These are phyloP conservation scores for Davidsoniella neocaledoniae DNA, from an alignment of 2,329 filamentous ascomycete genomes.

Conservation along the genomic window DNA sequence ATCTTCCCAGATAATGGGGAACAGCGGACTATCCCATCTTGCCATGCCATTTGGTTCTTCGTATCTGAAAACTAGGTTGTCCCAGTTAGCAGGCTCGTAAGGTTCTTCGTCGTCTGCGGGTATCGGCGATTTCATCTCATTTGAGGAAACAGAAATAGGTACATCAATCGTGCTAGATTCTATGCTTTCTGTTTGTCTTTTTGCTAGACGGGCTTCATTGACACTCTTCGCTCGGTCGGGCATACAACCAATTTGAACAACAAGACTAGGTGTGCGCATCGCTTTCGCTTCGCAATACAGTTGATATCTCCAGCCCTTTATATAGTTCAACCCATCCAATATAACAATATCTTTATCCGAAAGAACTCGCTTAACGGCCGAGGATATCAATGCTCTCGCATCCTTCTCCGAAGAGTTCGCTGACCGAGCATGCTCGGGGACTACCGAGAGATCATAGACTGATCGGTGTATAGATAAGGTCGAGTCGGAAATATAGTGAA, in stretches of 20 bases:
- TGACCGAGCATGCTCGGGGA: conserved; percentile 45
- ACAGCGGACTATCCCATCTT: conserved; percentile 70
- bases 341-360: conserved; percentile 60
- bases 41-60: conserved; percentile 78
- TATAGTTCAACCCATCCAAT: conserved; percentile 69
- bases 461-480: conserved; percentile 49
- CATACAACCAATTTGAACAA: conserved; percentile 47
- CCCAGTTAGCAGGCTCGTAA: conserved; percentile 46
- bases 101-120: conserved; percentile 20
- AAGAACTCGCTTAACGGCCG: conserved; percentile 60
- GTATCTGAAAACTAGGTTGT: conserved; percentile 66
- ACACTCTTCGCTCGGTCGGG: conserved; percentile 35
- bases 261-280: conserved; percentile 55
- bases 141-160: no score
- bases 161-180: not conserved
- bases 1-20: conserved; percentile 64
- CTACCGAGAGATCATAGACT: conserved; percentile 47
- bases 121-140: conserved; percentile 10
- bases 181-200: not conserved
- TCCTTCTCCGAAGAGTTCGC: conserved; percentile 67
- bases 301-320: conserved; percentile 81
- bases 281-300: conserved; percentile 74
- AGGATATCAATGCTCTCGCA: conserved; percentile 59
- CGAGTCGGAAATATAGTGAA: conserved; percentile 61
- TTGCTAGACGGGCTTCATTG: conserved; percentile 40